Base-by-base conservation (phyloP, 2,329 filamentous ascomycete genomes). In the Fusarium sp. region DNA sequence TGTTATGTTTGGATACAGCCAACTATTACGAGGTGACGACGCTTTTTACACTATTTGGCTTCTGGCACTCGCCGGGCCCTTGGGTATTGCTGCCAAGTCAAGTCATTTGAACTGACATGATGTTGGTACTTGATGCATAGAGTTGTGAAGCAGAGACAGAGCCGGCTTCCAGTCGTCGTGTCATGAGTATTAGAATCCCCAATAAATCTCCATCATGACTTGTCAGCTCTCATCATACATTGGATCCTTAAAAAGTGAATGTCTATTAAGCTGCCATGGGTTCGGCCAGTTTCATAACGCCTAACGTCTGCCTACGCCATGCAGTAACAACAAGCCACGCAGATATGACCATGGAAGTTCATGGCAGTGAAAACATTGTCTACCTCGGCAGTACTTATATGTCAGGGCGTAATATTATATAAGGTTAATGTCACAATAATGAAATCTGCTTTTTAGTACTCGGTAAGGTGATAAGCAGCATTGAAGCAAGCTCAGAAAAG, bases 11-110 rank as follows among this genome's bases (percentile, higher is more conserved):
- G 35, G 55, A 53, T 45, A 27, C 7, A 44, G 31, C 42, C 52
- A 42, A 50, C 52, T 58, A 31, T 29, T 33, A 31, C 38, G 27
- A 53, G 56, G 47, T 63, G 57, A 68, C 35, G 64, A 55, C 44
- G 47, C 44, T 29, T 35, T 61, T 62, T 62, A 14, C 59, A 64
- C 33, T 53, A 59, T 54, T 49, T 42, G 33, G 27, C 25, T 18
- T 20, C 25, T 31, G 20, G 31, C 29, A 44, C 61, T 65, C 27
- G 45, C 38, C 49, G 29, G 27, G 36, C 42, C 25, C 41, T 64
- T 50, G 46, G 39, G n/a, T 46, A 42, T 46, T 63, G 45, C 39
- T 47, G 12, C 31, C 35, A 39, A 17, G 18, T n/a, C 29, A 50
- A 33, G n/a, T 52, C n/a, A 38, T n/a, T 27, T 38, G 33, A 38